Evolutionary conservation across 306 rosid genomes (phyloP), one percentile per base, ranked within the genome.

Genomic region (barrel medic (Medicago truncatula)): DNA sequence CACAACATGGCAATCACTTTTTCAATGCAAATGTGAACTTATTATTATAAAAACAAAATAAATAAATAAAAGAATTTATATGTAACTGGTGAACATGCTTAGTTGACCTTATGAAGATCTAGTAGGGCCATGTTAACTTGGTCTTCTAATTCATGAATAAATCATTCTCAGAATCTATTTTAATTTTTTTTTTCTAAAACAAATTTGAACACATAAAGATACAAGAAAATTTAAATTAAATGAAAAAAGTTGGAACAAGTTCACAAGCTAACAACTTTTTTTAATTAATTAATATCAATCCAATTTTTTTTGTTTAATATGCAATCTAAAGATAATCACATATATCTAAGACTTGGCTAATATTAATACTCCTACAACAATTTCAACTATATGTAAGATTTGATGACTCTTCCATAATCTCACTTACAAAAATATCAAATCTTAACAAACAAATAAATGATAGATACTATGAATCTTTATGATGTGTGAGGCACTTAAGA

Each of bases 101-200:
- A 80, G 84, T 85, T 85, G 88, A 82, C 84, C 83, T 78, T 82
- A 21, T 17, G 68, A 72, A 73, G 84, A 85, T 82, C 73, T 71
- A 61, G 82, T 85, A 76, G 84, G 82, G 63, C 79, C 85, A 78
- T 12, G 18, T 75, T 64, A 74, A 78, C 79, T 70, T 53, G 38
- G 61, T 81, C 74, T 59, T 78, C 20, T 81, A 23, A 23, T 23
- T 57, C 81, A 75, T 56, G 71, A 83, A 62, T 15, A 79, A 78
- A 75, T 79, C 81, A 83, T 78, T 79, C 9, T n/a, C 59, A 70
- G 70, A 81, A 78, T 81, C 83, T 66, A 34, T 58, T 78, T 70
- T 63, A 60, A n/a, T n/a, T n/a, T 74, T 68, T 4, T 23, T 58
- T 23, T 1, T 23, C 25, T 23, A 52, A 28, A 36, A 15, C 31